Conservation (phyloP, 139 green algal species). For the Auxenochlorella protothecoides region DNA sequence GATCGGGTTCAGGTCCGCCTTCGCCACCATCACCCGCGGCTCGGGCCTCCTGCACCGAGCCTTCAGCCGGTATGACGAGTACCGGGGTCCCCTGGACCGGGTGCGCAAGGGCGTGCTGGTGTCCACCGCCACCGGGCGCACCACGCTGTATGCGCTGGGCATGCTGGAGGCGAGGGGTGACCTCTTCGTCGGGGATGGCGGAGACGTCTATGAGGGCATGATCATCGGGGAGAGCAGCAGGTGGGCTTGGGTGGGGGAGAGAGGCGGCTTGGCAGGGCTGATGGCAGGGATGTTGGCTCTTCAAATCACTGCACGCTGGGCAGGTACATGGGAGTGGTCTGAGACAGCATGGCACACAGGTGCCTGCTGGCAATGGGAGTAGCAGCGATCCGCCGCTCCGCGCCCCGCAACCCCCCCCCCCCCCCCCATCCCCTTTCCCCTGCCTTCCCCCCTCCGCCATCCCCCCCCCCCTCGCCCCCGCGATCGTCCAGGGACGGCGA, state of each 20-base stretch:
- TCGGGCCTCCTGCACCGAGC: conserved; percentile 64
- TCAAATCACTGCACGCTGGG: too few species aligned
- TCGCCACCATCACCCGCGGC: conserved; percentile 63
- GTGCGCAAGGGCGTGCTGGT: conserved; percentile 58
- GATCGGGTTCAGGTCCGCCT: conserved; percentile 59
- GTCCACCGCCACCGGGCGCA: conserved; percentile 38
- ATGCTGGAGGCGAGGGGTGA: conserved; percentile 58
- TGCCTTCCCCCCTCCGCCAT: too few species aligned
- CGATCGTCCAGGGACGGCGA: conserved; percentile 34
- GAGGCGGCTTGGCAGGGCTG: neutral
- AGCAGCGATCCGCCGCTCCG: too few species aligned
- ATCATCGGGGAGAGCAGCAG: conserved; percentile 66
- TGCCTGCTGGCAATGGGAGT: too few species aligned
- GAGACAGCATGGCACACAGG: too few species aligned
- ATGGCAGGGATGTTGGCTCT: conserved; percentile 6
- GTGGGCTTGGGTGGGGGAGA: conserved; percentile 1
- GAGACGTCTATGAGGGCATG: conserved; percentile 71
- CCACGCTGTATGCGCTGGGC: conserved; percentile 54
- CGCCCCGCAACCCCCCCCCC: too few species aligned
- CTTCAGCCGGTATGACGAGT: conserved; percentile 33
- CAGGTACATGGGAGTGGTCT: too few species aligned
- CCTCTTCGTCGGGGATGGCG: conserved; percentile 58
- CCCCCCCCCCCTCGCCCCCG: too few species aligned
- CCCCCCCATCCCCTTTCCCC: too few species aligned
- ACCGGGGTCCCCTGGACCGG: neutral